Base-by-base conservation (phyloP, 1,284 basidiomycete species). In the Tylopilus microsporus region DNA sequence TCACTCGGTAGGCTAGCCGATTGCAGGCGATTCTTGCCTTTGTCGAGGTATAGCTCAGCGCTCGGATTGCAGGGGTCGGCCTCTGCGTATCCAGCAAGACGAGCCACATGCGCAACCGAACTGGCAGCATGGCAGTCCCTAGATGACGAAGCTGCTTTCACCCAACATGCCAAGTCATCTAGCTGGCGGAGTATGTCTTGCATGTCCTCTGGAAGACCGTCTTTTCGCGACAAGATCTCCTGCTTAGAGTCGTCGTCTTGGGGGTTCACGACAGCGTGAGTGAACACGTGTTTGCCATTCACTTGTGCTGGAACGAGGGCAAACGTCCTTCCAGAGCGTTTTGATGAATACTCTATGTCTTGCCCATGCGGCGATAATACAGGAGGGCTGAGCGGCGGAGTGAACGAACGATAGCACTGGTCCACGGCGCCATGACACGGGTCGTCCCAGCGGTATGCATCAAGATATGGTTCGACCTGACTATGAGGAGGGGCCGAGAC, bases 151-250 rank as follows among this genome's bases (percentile, higher is more conserved):
- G 67, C 59, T 34, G 53, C 53, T 34, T 58, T 70, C 52, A 74
- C 62, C 71, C 68, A 71, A 46, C n/a, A 52, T 4, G 69, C 69
- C 51, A 70, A 42, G 45, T 71, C 67, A 43, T 73, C 71, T 48
- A 74, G 53, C 49, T 73, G 62, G 36, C 51, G 58, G 8, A 70
- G 62, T 3, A 71, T 54, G 19, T 68, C 70, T 37, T 51, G 65
- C 67, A 74, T 70, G 49, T 70, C 69, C 21, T 61, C 60, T 41
- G 65, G 68, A 47, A 73, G 60, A 30, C 71, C 68, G n/a, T 47
- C 36, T 19, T 53, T 21, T 15, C 10, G 37, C 18, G 52, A 21
- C 25, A 53, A 39, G 37, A 37, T 8, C 11, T 49, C 10, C 43
- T 47, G 41, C 37, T 18, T 46, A 6, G 30, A 16, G 43, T 39